A percentile compares a stretch with the other conserved stretches of the same genome.
phyloP scores from a whole-genome alignment of 2,329 filamentous ascomycete genomes.

The Diaporthe citrichinensis region DNA sequence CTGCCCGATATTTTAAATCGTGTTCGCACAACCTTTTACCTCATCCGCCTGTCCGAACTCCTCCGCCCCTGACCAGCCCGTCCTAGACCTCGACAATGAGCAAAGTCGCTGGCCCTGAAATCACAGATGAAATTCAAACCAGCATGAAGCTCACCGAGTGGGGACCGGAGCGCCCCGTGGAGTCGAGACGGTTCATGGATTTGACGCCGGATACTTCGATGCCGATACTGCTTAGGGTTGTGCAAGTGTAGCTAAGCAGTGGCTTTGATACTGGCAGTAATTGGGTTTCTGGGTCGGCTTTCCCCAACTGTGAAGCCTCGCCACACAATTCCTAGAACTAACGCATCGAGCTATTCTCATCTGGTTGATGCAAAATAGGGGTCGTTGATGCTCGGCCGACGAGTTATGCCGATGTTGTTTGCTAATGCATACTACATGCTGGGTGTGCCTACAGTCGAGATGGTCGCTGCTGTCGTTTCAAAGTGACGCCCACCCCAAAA shows the following conservation, averaged over 20 bases:
- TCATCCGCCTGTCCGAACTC: background rate
- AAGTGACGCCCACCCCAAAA: background rate
- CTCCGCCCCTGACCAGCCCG: background rate
- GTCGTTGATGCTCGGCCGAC: background rate
- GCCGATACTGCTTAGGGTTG: background rate
- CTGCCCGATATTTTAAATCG: background rate
- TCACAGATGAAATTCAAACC: constrained; percentile 24
- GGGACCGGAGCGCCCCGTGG: constrained; percentile 40
- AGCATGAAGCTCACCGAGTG: constrained; percentile 42
- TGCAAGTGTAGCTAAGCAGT: background rate
- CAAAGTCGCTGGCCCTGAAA: constrained; percentile 7
- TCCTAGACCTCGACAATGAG: constrained; percentile 1
- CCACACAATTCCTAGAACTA: background rate
- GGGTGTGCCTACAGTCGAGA: background rate
- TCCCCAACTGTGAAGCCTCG: background rate
- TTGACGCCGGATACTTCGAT: constrained; percentile 5
- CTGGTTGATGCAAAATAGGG: background rate
- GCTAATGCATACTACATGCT: background rate
- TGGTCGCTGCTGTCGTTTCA: background rate
- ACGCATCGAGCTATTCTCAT: background rate
- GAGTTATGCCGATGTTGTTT: constrained; percentile 6
- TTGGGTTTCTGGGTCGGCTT: background rate
- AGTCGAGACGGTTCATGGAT: constrained; percentile 21
- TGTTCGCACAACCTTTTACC: background rate
- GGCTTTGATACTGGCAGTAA: background rate